Conservation (phyloP, 345 rosid genomes). For the Gynandropsis gynandra region DNA sequence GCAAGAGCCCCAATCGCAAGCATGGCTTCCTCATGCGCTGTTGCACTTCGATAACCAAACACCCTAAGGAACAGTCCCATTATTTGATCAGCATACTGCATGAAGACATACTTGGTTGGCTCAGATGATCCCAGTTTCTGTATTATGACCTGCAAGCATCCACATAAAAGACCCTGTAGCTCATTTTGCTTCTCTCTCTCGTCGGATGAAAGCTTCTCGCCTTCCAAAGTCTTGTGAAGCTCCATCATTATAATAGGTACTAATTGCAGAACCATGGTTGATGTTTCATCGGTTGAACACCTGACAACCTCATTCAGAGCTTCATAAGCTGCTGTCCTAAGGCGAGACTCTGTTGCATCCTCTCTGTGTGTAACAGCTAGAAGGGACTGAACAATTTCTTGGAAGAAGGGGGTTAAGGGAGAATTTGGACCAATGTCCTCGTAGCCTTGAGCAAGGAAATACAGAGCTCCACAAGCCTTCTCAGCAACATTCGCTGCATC, state of each 20-base stretch:
- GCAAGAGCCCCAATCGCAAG: conserved; percentile 78
- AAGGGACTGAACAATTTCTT: conserved; percentile 65
- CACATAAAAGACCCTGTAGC: conserved; percentile 69
- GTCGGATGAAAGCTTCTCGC: conserved; percentile 47
- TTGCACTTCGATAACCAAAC: conserved; percentile 65
- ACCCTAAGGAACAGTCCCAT: conserved; percentile 74
- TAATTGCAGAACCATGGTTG: conserved; percentile 54
- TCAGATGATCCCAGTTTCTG: conserved; percentile 63
- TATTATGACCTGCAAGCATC: conserved; percentile 65
- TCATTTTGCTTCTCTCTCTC: conserved; percentile 63
- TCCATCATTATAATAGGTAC: conserved; percentile 58
- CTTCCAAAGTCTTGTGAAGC: conserved; percentile 67
- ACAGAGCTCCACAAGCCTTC: conserved; percentile 71
- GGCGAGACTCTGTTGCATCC: conserved; percentile 64
- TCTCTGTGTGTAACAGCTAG: conserved; percentile 65
- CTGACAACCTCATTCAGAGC: conserved; percentile 66
- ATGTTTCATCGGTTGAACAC: conserved; percentile 62
- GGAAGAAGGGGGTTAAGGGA: conserved; percentile 64
- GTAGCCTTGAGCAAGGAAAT: conserved; percentile 64
- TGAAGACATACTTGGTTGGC: conserved; percentile 49
- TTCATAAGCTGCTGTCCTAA: conserved; percentile 70
- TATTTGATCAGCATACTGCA: conserved; percentile 64
- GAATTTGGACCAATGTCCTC: conserved; percentile 47
- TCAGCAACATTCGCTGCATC: conserved; percentile 69
- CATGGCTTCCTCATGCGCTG: conserved; percentile 82